Percentiles rank a stretch among this genome's conserved stretches.
Conservation (phyloP, 2,329 filamentous ascomycete species). For the Mollisia scopiformis region DNA sequence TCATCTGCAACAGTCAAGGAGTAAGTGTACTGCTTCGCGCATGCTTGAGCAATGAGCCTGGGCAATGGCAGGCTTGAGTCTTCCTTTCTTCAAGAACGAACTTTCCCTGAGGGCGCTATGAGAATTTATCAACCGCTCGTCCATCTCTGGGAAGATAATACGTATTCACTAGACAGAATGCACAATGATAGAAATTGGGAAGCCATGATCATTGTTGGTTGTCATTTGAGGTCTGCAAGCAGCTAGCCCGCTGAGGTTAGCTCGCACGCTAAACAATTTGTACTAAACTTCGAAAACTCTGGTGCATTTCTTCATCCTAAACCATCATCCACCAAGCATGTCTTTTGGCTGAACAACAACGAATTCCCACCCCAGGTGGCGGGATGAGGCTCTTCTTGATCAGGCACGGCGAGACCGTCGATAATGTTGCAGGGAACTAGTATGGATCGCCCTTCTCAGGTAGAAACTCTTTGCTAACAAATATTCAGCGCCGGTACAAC, state of each 20-base stretch:
- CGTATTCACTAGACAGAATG: too few relatives aligned
- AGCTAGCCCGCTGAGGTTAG: not conserved
- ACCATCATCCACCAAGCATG: conserved; percentile 21
- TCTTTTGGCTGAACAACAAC: conserved; percentile 25
- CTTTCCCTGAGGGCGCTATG: too few relatives aligned
- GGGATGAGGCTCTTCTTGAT: conserved; percentile 73
- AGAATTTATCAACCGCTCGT: too few relatives aligned
- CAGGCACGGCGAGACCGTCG: conserved; percentile 87
- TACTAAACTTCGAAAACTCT: not conserved
- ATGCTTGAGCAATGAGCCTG: too few relatives aligned
- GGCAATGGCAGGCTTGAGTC: too few relatives aligned
- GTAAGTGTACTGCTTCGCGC: too few relatives aligned
- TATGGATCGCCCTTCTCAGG: conserved; percentile 43
- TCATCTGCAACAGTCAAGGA: too few relatives aligned
- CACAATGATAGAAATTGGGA: too few relatives aligned
- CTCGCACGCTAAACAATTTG: not conserved
- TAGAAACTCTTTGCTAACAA: conserved; percentile 17
- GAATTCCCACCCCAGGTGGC: conserved; percentile 26
- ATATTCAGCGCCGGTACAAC: conserved; percentile 72
- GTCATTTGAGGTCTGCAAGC: too few relatives aligned
- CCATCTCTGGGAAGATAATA: too few relatives aligned
- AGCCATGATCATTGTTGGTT: too few relatives aligned
- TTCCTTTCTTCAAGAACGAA: too few relatives aligned
- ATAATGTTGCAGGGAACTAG: conserved; percentile 83
- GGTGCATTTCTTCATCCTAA: not conserved